A percentile compares a stretch with the other conserved stretches of the same genome.
Conservation (phyloP, 169 alveolate species). For the Perkinsus olseni region DNA sequence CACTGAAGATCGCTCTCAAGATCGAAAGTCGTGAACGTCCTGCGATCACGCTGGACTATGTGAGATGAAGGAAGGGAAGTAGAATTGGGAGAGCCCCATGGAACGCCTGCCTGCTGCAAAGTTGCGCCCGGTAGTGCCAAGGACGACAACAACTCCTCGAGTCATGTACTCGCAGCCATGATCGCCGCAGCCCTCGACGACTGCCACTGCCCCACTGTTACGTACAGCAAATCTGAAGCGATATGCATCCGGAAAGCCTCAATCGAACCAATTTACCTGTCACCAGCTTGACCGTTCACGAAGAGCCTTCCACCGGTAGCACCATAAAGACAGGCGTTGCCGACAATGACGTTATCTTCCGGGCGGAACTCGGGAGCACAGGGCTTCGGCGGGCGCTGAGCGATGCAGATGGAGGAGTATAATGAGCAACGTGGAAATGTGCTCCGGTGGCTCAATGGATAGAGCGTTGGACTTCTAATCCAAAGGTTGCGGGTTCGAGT, state of each 20-base stretch:
- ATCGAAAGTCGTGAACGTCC: too few species aligned
- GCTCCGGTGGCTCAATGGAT: not conserved
- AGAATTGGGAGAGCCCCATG: too few species aligned
- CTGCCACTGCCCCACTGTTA: constrained; percentile 61
- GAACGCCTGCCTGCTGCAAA: constrained; percentile 77
- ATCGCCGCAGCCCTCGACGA: constrained; percentile 63
- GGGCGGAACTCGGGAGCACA: not conserved
- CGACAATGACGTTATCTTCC: constrained; percentile 48
- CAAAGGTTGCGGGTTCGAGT: not conserved
- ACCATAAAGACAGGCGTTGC: constrained; percentile 60
- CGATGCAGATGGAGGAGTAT: not conserved
- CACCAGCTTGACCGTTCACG: constrained; percentile 62
- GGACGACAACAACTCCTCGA: constrained; percentile 56
- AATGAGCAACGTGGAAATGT: not conserved
- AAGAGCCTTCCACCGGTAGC: constrained; percentile 62
- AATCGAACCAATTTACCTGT: constrained; percentile 4
- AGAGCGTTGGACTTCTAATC: not conserved
- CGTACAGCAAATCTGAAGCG: constrained; percentile 52
- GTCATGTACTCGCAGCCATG: constrained; percentile 74
- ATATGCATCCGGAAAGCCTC: not conserved
- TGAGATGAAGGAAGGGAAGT: too few species aligned
- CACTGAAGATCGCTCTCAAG: too few species aligned
- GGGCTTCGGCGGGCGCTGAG: not conserved
- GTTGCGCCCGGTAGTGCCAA: constrained; percentile 57
- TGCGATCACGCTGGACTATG: too few species aligned